These are phyloP conservation scores for Xylaria palmicola DNA, from an alignment of 495 filamentous ascomycete genomes.

Conservation along the genomic window DNA sequence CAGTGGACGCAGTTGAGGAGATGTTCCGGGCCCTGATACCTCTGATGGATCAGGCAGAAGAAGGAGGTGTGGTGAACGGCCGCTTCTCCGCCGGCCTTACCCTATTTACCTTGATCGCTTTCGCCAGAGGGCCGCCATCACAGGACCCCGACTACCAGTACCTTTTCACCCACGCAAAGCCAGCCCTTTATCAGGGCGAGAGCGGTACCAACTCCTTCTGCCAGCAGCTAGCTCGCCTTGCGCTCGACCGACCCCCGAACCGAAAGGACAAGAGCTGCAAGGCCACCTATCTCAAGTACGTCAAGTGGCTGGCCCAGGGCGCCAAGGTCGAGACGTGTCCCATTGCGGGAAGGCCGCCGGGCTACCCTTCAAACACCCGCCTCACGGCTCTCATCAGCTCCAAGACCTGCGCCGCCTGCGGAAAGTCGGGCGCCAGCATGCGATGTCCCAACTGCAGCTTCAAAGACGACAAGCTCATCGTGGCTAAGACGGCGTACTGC, in stretches of 20 bases:
- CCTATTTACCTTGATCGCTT: not conserved
- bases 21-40: not conserved
- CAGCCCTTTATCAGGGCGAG: not conserved
- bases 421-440: not conserved
- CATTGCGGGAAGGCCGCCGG: not conserved
- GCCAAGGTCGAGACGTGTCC: slow-evolving; percentile 11
- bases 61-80: not conserved
- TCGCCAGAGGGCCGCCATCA: not conserved
- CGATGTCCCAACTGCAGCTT: slow-evolving; percentile 2
- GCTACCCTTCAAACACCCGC: not conserved
- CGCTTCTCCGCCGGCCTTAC: not conserved
- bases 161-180: not conserved
- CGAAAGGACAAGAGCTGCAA: slow-evolving; percentile 13
- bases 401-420: slow-evolving; percentile 2
- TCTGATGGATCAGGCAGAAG: not conserved
- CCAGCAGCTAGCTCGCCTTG: slow-evolving; percentile 8
- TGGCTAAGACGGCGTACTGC: slow-evolving; percentile 11
- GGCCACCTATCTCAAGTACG: slow-evolving; percentile 9
- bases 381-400: not conserved
- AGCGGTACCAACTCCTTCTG: not conserved
- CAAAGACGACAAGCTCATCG: not conserved
- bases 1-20: slow-evolving; percentile 6
- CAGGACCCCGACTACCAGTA: slow-evolving; percentile 7
- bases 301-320: slow-evolving; percentile 5
- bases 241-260: not conserved